Evolutionary conservation across 208 protist genomes (phyloP), one percentile per base, ranked within the genome.

Genomic region (Trypanosoma melophagium): DNA sequence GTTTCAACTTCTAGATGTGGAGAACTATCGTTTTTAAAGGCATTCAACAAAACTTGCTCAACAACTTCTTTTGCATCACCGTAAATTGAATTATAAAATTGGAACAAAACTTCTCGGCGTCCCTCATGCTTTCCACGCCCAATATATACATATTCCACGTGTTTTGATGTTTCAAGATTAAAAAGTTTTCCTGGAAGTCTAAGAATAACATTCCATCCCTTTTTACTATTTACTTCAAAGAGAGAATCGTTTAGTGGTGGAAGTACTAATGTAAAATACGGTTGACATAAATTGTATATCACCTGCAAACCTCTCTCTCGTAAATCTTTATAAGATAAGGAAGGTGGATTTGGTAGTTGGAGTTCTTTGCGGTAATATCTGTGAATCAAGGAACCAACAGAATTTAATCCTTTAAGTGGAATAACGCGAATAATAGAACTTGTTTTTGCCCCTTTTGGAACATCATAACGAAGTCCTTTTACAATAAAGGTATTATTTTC

Each of bases 331-430:
- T 22, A 25, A 25, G n/a, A 42, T 40, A 9, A 12, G 21, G 7
- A 10, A 3, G 60, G 70, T 25, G 38, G 44, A 22, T 64, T 40
- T 17, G 57, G 42, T 31, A 76, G 19, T 3, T 44, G 0, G 1
- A 76, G 50, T 28, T 69, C 60, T 19, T 14, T 42, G 22, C 70
- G 62, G 28, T 76, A 76, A 42, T 69, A 76, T 24, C 57, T 24
- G 41, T 76, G 70, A 9, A 76, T 16, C 35, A 69, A 9, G 41
- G n/a, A 22, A n/a, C 52, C 57, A 53, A 69, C 21, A 54, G 41
- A n/a, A 44, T 19, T 10, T 19, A 5, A 22, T 19, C 42, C 28
- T 13, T 14, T 45, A 28, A 76, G 47, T 24, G 56, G 47, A 35
- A 76, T 62, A 25, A 59, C 57, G 7, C 70, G 62, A 58, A 76